Conservation (phyloP, 1,284 basidiomycete genomes). For the Malassezia arunalokei region DNA sequence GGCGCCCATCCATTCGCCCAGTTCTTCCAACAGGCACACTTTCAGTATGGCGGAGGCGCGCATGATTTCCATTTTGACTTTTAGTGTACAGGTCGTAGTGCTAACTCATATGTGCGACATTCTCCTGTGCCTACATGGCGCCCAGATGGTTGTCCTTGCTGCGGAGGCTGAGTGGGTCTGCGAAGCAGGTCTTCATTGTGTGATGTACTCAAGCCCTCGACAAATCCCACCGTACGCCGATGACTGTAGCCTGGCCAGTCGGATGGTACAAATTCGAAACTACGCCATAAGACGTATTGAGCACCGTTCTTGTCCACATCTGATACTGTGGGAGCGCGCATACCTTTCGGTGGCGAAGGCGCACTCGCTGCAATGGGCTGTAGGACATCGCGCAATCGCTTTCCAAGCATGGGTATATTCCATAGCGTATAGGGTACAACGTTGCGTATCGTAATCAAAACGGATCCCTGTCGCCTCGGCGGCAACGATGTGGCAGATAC, state of each 20-base stretch:
- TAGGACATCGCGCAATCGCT: conserved; percentile 47
- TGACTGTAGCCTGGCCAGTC: conserved; percentile 77
- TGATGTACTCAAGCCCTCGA: conserved; percentile 38
- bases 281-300: conserved; percentile 61
- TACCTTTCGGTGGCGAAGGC: conserved; percentile 26
- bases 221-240: conserved; percentile 71
- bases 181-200: conserved; percentile 31
- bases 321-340: conserved; percentile 20
- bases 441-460: conserved; percentile 80
- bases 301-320: conserved; percentile 54
- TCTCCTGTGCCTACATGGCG: conserved; percentile 29
- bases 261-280: conserved; percentile 64
- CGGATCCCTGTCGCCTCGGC: conserved; percentile 49
- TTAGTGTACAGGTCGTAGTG: conserved; percentile 14
- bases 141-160: neutral
- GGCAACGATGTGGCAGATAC: conserved; percentile 27
- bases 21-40: conserved; percentile 35
- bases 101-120: conserved; percentile 40
- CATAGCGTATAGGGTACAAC: conserved; percentile 78
- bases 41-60: conserved; percentile 16
- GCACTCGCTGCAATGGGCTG: conserved; percentile 51
- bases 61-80: conserved; percentile 28
- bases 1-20: conserved; percentile 31
- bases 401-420: conserved; percentile 49
- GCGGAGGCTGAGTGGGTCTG: conserved; percentile 1